Evolutionary conservation across 2,329 filamentous ascomycete species (phyloP).

Genomic region (Cladosporium oxysporum): DNA sequence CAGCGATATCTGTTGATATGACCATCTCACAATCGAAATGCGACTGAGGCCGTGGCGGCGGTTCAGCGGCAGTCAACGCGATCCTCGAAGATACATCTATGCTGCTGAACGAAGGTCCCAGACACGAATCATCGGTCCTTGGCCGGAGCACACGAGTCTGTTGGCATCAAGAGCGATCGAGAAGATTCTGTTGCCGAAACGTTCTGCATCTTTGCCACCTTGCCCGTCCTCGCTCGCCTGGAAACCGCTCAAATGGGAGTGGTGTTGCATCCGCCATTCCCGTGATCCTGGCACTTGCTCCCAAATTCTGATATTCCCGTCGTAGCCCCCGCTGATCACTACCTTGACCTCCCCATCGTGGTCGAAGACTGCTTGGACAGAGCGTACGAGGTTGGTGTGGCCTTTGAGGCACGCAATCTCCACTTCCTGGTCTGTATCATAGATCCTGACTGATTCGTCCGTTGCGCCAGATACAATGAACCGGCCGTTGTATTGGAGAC

Average conservation of each 20-base stretch:
- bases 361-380: conserved; percentile 12
- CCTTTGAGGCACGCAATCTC: conserved; percentile 20
- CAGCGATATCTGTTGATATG: too few species aligned
- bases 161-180: background rate
- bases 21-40: too few species aligned
- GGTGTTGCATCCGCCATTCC: conserved; percentile 10
- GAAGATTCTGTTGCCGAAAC: conserved; percentile 1
- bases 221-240: background rate
- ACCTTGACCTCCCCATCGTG: background rate
- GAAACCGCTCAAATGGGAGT: background rate
- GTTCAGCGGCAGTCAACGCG: too few species aligned
- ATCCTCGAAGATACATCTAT: too few species aligned
- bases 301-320: conserved; percentile 11
- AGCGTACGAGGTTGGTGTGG: conserved; percentile 12
- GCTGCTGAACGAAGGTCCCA: background rate
- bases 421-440: background rate
- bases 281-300: conserved; percentile 3
- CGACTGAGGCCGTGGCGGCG: too few species aligned
- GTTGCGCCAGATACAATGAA: conserved; percentile 17
- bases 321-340: conserved; percentile 14
- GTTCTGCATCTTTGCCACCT: conserved; percentile 13
- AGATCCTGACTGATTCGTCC: conserved; percentile 10
- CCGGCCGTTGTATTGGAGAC: conserved; percentile 11
- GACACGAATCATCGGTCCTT: background rate
- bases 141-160: conserved; percentile 4